Base-by-base conservation (phyloP, 1,284 basidiomycete species). In the Austropuccinia psidii region DNA sequence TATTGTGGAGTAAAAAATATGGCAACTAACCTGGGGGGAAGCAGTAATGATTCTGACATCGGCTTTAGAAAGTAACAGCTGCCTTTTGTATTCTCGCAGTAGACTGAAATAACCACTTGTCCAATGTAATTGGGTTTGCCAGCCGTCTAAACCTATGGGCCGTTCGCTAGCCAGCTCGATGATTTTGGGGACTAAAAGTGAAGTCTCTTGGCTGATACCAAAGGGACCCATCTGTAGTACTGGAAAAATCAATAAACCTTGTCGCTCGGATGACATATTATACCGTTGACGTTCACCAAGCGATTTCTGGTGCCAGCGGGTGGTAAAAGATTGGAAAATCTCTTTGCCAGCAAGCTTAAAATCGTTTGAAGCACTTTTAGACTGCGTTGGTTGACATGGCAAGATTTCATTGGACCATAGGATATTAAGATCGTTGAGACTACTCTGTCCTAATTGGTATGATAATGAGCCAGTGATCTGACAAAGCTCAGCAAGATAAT, bases 21-120 rank as follows among this genome's bases (percentile, higher is more conserved):
- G 13, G n/a, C 19, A n/a, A 77, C 84, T 70, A 75, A 92, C 92
- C 83, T 89, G 87, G 0, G 95, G 95, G 74, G 89, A 87, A 1
- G 96, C 91, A 45, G 89, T 90, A 2, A 98, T 86, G 72, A 98
- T 87, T 47, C 87, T 82, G 72, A 89, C 89, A 27, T 86, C 84
- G n/a, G 81, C 82, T 31, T 76, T 77, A 24, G 87, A 82, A 35
- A 83, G 83, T 33, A 95, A 82, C 31, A 94, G 84, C 29, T 88
- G 83, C 33, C 86, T 82, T 79, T 91, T 90, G 81, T 98, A 98
- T n/a, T 85, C 85, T 75, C 85, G 83, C 78, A 90, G 90, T 45
- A 98, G 83, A 7, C 90, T 90, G 79, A 99, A 98, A 82, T 99
- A 99, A 17, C 96, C 95, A 76, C 89, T 93, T 15, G 95, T 99